Base-by-base conservation (phyloP, 163 green algal species). In the Volvox carteri region DNA sequence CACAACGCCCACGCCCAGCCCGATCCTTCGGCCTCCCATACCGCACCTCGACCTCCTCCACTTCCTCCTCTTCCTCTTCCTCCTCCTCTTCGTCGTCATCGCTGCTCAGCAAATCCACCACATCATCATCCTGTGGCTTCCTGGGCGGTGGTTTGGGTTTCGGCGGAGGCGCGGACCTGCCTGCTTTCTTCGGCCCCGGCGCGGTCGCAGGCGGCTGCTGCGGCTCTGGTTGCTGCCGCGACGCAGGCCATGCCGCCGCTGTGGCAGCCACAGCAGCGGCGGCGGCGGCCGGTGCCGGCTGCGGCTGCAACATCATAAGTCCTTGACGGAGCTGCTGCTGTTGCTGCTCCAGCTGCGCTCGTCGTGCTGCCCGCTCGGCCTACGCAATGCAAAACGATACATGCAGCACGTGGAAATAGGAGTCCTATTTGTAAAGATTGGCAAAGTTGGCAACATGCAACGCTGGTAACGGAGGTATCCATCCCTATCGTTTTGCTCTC, bases 81-180 rank as follows among this genome's bases (percentile, higher is more conserved):
- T 46, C 42, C 62, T 67, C 79, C 30, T 78, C 79, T 30, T 78
- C 79, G 65, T 87, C 81, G n/a, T 87, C 81, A 33, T 72, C 48
- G 48, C 65, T 80, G 81, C 81, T 87, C 35, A 87, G 42, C 19
- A 87, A 23, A 14, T 87, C 81, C 46, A 72, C 25, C 19, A 79
- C 65, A 1, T 79, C 81, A 2, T 87, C 65, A 21, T 72, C 81
- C 5, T 7, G 60, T 2, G 42, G 7, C 14, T 37, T 39, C 7
- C 44, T 4, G 23, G 52, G 60, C 7, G 60, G 30, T 2, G 28
- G 60, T 0, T 21, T 30, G 8, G 39, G 19, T 12, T 2, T 48
- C 16, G 56, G 9, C 14, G 9, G 56, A 4, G 76, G 33, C 1
- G 35, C 8, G n/a, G n/a, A n/a, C n/a, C n/a, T n/a, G n/a, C n/a